Evolutionary conservation across 1,139 yeast genomes (phyloP).

Genomic region (Saccharomyces pastorianus): DNA sequence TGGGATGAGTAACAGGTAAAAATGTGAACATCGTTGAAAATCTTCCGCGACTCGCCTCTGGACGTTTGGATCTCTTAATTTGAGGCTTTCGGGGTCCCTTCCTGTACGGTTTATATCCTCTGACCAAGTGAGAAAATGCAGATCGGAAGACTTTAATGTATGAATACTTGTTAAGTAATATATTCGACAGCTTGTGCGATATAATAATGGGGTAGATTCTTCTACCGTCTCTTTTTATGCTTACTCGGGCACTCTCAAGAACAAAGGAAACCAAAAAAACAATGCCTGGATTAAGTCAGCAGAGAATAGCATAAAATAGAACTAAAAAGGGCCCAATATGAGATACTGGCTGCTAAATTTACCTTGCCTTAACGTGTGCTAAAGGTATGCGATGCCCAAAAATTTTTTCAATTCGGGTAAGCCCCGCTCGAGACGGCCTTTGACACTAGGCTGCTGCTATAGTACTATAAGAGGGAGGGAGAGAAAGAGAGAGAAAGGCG

Average conservation of each 20-base stretch:
- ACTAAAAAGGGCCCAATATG: not conserved
- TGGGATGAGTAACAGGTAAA: constrained; percentile 43
- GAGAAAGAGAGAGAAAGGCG: no score
- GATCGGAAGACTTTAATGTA: not conserved
- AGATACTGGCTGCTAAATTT: not conserved
- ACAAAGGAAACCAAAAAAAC: not conserved
- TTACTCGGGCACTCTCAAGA: not conserved
- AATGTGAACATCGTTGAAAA: constrained; percentile 31
- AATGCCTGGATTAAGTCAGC: not conserved
- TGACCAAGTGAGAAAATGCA: not conserved
- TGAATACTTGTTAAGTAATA: not conserved
- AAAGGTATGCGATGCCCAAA: not conserved
- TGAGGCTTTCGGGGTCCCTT: not conserved
- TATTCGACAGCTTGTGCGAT: not conserved
- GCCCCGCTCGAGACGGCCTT: not conserved
- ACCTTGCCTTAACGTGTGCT: not conserved
- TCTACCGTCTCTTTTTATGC: not conserved
- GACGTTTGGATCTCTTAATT: not conserved
- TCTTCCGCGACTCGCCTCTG: constrained; percentile 1
- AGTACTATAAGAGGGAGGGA: no score
- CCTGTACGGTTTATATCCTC: not conserved
- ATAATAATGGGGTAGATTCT: not conserved
- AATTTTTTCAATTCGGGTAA: not conserved
- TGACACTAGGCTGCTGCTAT: no score
- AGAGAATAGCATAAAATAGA: no score